A percentile compares a stretch with the other conserved stretches of the same genome.
These are phyloP conservation scores for Poa pratensis DNA, from an alignment of 176 grass and related monocot genomes.

Conservation along the genomic window DNA sequence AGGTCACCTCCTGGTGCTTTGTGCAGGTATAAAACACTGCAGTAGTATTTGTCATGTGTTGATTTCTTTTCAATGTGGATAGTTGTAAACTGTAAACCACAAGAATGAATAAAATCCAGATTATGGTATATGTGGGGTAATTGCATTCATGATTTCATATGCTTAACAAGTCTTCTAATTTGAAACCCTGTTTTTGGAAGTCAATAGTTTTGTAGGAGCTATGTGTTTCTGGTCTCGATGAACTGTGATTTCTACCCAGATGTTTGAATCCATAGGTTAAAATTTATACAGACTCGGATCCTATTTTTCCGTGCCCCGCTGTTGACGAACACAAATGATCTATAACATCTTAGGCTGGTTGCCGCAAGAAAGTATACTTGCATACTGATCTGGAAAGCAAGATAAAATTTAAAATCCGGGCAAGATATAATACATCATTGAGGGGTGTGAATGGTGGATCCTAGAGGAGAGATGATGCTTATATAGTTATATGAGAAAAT, in stretches of 20 bases:
- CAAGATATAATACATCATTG: neutral
- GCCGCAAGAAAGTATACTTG: neutral
- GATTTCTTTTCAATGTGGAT: neutral
- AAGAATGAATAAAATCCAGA: neutral
- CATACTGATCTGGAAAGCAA: constrained; percentile 7
- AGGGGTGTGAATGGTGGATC: neutral
- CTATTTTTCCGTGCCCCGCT: neutral
- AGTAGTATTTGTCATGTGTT: neutral
- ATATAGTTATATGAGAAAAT: neutral
- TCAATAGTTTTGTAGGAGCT: neutral
- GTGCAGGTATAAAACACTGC: constrained; percentile 15
- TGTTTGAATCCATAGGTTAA: constrained; percentile 3
- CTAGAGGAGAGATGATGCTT: too few relatives aligned
- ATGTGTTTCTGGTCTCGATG: neutral
- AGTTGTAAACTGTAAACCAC: neutral
- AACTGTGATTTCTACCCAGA: neutral
- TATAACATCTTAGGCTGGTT: neutral
- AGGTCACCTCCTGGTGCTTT: neutral
- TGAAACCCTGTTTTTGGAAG: neutral
- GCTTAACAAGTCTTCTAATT: neutral
- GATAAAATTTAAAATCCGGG: neutral
- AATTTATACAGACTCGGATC: neutral
- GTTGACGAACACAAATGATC: too few relatives aligned
- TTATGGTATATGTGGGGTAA: constrained; percentile 12
- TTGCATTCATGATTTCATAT: constrained; percentile 10